Conservation (phyloP, 2,329 filamentous ascomycete genomes). For the Chalara sp. region DNA sequence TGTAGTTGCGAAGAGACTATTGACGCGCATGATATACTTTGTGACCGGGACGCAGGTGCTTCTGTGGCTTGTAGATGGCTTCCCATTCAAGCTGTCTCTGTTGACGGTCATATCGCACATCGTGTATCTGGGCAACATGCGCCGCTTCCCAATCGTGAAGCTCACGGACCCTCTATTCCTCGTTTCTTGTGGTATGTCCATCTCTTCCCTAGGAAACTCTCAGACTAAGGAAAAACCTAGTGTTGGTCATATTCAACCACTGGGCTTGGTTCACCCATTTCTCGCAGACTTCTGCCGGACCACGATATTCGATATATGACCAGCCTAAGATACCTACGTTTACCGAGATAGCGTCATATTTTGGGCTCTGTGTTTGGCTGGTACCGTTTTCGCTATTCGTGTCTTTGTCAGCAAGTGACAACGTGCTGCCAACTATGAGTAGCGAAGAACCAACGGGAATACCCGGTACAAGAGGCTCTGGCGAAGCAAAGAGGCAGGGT, state of each 20-base stretch:
- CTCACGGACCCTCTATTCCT: constrained; percentile 83
- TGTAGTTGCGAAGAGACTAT: constrained; percentile 80
- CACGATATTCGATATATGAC: constrained; percentile 60
- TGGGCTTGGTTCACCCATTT: constrained; percentile 97
- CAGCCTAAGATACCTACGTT: constrained; percentile 67
- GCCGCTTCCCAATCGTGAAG: constrained; percentile 69
- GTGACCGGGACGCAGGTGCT: constrained; percentile 69
- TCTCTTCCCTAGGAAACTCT: not conserved
- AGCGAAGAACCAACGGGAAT: constrained; percentile 49
- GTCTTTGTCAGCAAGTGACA: constrained; percentile 87
- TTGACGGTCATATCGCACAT: constrained; percentile 76
- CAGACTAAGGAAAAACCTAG: constrained; percentile 31
- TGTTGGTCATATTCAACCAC: constrained; percentile 82
- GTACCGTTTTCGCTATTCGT: constrained; percentile 95
- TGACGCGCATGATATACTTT: constrained; percentile 77
- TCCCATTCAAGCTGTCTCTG: constrained; percentile 67
- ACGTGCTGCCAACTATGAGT: constrained; percentile 88
- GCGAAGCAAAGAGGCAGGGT: constrained; percentile 49
- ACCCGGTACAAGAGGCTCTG: constrained; percentile 30
- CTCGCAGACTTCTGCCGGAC: constrained; percentile 52
- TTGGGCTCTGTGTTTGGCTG: constrained; percentile 93
- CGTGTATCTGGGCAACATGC: constrained; percentile 83
- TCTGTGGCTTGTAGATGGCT: constrained; percentile 75
- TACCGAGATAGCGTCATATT: constrained; percentile 91
- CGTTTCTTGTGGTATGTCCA: constrained; percentile 63